Conservation (phyloP, 129 eudicot genomes). For the Heracleum sosnowskyi region DNA sequence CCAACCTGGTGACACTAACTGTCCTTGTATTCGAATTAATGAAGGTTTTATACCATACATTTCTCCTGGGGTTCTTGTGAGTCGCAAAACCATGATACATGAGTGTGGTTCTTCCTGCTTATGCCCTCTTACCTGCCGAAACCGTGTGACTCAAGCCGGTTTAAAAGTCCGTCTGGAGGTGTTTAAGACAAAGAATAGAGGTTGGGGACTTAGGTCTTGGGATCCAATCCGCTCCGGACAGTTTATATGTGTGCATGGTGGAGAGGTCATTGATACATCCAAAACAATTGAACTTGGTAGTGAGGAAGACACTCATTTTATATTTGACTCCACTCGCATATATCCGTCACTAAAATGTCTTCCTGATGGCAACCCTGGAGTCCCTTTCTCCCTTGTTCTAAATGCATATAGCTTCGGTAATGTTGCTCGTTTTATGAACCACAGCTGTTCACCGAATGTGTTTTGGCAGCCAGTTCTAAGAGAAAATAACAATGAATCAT, state of each 20-base stretch:
- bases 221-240: slow-evolving; percentile 77
- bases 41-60: slow-evolving; percentile 66
- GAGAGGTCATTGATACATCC: slow-evolving; percentile 45
- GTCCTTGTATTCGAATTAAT: slow-evolving; percentile 62
- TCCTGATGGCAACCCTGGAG: slow-evolving; percentile 25
- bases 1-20: slow-evolving; percentile 41
- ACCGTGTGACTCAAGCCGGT: slow-evolving; percentile 73
- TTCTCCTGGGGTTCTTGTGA: slow-evolving; percentile 54
- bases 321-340: slow-evolving; percentile 56
- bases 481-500: slow-evolving; percentile 45
- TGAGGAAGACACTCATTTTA: slow-evolving; percentile 42
- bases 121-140: slow-evolving; percentile 74
- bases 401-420: slow-evolving; percentile 69
- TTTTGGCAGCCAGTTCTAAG: slow-evolving; percentile 80
- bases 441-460: slow-evolving; percentile 82
- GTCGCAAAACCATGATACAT: slow-evolving; percentile 44
- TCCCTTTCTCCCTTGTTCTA: slow-evolving; percentile 54
- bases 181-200: slow-evolving; percentile 64
- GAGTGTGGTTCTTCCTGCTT: slow-evolving; percentile 71
- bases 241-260: slow-evolving; percentile 91
- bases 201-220: slow-evolving; percentile 97
- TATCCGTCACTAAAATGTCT: slow-evolving; percentile 36
- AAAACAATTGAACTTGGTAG: slow-evolving; percentile 20
- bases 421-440: slow-evolving; percentile 94
- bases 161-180: slow-evolving; percentile 65